These are phyloP conservation scores for Arabidopsis thaliana DNA, from an alignment of 345 rosid species.

Conservation along the genomic window DNA sequence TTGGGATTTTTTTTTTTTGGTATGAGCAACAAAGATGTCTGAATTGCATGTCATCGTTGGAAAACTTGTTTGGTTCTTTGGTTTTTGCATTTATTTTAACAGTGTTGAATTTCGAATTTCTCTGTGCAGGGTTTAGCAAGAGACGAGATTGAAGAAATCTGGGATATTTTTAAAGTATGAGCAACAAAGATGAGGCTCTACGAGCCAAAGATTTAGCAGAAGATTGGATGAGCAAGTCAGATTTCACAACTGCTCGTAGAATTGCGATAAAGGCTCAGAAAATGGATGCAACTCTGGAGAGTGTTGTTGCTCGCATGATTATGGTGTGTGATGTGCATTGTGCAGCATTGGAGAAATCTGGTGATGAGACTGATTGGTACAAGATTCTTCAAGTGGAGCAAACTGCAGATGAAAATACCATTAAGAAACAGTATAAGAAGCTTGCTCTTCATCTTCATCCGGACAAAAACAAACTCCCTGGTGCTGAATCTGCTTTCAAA, in stretches of 20 bases:
- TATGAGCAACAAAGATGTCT: slow-evolving; percentile 85
- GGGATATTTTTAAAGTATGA: slow-evolving; percentile 48
- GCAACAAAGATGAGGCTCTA: slow-evolving; percentile 91
- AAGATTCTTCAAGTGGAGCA: slow-evolving; percentile 74
- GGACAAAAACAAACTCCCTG: slow-evolving; percentile 87
- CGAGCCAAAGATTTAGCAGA: slow-evolving; percentile 75
- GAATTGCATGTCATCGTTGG: not conserved
- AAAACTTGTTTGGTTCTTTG: not conserved
- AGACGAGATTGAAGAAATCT: not conserved
- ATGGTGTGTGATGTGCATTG: slow-evolving; percentile 90
- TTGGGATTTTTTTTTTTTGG: not conserved
- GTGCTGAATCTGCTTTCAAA: slow-evolving; percentile 95
- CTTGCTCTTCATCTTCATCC: slow-evolving; percentile 90
- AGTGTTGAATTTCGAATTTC: slow-evolving; percentile 7
- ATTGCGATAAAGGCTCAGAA: slow-evolving; percentile 69
- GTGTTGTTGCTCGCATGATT: slow-evolving; percentile 65
- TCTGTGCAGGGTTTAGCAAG: slow-evolving; percentile 23
- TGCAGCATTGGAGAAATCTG: slow-evolving; percentile 62
- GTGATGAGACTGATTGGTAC: slow-evolving; percentile 88
- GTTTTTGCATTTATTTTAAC: not conserved
- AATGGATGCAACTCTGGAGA: slow-evolving; percentile 65
- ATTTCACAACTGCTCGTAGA: slow-evolving; percentile 72
- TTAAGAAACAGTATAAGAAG: slow-evolving; percentile 88
- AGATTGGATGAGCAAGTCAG: slow-evolving; percentile 59
- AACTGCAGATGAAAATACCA: slow-evolving; percentile 64